These are phyloP conservation scores for Trichoderma koningii DNA, from an alignment of 2,329 filamentous ascomycete genomes.

Conservation along the genomic window DNA sequence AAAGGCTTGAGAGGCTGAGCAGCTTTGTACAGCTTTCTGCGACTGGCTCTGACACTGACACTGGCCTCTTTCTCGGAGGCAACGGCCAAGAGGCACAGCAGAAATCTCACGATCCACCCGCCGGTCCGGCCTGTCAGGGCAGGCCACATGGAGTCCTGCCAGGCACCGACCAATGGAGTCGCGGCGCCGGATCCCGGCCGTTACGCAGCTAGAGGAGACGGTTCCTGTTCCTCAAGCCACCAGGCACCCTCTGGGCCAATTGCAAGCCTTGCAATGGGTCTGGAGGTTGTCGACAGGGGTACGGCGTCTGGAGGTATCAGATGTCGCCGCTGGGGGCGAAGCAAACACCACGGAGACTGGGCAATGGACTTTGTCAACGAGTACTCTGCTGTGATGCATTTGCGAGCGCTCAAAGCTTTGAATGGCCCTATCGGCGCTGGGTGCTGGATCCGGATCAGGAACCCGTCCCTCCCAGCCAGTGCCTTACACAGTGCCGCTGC, in stretches of 20 bases:
- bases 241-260: conserved; percentile 10
- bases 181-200: conserved; percentile 19
- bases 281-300: neutral
- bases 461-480: conserved; percentile 18
- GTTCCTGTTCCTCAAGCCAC: conserved; percentile 15
- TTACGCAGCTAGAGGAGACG: conserved; percentile 34
- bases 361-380: neutral
- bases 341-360: neutral
- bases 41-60: neutral
- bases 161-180: conserved; percentile 46
- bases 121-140: conserved; percentile 39
- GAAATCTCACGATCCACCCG: conserved; percentile 23
- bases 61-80: neutral
- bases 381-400: neutral
- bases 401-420: neutral
- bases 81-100: conserved; percentile 16
- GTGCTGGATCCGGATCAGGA: conserved; percentile 18
- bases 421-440: neutral
- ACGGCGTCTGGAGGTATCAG: neutral
- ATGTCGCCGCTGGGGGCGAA: neutral
- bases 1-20: neutral
- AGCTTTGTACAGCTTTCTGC: neutral
- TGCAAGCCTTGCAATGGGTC: conserved; percentile 4
- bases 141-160: conserved; percentile 45
- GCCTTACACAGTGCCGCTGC: conserved; percentile 17